These are phyloP conservation scores for Vigna reflexopilosa DNA, from an alignment of 306 rosid genomes.

Conservation along the genomic window DNA sequence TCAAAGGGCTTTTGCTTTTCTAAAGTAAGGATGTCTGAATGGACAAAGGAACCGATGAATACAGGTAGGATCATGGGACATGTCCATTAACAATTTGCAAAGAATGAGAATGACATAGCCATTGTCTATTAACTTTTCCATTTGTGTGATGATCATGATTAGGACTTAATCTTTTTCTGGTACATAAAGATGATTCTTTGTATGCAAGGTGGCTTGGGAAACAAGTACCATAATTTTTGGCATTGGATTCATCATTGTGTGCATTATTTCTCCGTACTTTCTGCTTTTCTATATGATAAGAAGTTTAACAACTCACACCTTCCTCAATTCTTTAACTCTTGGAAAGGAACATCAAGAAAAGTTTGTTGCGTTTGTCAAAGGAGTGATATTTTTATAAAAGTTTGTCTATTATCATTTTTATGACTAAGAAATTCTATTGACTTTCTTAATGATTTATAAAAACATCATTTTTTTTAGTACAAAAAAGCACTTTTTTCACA, in stretches of 20 bases:
- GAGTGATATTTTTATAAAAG: not conserved
- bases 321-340: not conserved
- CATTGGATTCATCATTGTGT: conserved; percentile 52
- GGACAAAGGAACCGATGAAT: conserved; percentile 43
- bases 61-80: conserved; percentile 45
- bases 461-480: too few relatives aligned
- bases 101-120: not conserved
- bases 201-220: conserved; percentile 42
- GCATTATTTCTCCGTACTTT: conserved; percentile 44
- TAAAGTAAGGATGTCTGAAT: conserved; percentile 47
- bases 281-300: conserved; percentile 40
- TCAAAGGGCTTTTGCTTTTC: conserved; percentile 43
- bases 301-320: conserved; percentile 43
- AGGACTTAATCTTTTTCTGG: conserved; percentile 15
- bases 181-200: conserved; percentile 11
- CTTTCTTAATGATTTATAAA: too few relatives aligned
- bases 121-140: conserved; percentile 21
- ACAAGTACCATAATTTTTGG: conserved; percentile 14
- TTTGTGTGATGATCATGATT: conserved; percentile 47
- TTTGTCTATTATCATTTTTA: too few relatives aligned
- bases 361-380: conserved; percentile 33
- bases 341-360: conserved; percentile 27
- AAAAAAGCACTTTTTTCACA: too few relatives aligned
- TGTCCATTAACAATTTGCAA: conserved; percentile 15
- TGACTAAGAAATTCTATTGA: too few relatives aligned